These are phyloP conservation scores for Flaveria trinervia DNA, from an alignment of 129 eudicot species.

Conservation along the genomic window DNA sequence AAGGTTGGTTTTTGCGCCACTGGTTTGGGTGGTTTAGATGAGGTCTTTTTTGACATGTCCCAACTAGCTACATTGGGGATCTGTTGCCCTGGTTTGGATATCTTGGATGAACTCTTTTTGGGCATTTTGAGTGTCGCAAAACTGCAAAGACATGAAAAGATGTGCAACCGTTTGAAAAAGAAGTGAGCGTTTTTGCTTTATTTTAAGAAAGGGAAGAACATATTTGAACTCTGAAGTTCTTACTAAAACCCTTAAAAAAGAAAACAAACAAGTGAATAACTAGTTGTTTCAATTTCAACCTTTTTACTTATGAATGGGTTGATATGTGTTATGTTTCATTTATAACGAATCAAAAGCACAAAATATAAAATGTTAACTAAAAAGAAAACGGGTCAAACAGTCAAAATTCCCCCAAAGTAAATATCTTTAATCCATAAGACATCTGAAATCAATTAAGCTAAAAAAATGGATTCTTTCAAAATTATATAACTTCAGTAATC, in stretches of 20 bases:
- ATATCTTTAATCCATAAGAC: background rate
- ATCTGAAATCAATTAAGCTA: background rate
- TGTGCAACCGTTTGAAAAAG: background rate
- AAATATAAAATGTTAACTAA: background rate
- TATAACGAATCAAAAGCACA: background rate
- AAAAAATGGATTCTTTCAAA: background rate
- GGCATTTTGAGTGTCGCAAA: constrained; percentile 39
- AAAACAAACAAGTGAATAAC: background rate
- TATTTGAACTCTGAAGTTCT: background rate
- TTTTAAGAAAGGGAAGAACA: background rate
- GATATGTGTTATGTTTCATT: background rate
- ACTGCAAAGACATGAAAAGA: constrained; percentile 17
- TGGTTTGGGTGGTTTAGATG: constrained; percentile 34
- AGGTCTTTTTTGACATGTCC: constrained; percentile 44
- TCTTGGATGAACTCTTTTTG: constrained; percentile 47
- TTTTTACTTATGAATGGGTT: background rate
- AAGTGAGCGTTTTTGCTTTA: background rate
- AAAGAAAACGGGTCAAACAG: background rate
- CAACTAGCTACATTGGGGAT: constrained; percentile 32
- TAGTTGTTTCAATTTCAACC: no score
- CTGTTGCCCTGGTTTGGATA: constrained; percentile 21
- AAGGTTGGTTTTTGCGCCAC: constrained; percentile 19
- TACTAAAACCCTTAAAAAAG: background rate
- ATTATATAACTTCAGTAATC: background rate
- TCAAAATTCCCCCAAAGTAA: background rate